These are phyloP conservation scores for Pleurozium schreberi DNA, from an alignment of 225 moss, liverwort and hornwort species.

Conservation along the genomic window DNA sequence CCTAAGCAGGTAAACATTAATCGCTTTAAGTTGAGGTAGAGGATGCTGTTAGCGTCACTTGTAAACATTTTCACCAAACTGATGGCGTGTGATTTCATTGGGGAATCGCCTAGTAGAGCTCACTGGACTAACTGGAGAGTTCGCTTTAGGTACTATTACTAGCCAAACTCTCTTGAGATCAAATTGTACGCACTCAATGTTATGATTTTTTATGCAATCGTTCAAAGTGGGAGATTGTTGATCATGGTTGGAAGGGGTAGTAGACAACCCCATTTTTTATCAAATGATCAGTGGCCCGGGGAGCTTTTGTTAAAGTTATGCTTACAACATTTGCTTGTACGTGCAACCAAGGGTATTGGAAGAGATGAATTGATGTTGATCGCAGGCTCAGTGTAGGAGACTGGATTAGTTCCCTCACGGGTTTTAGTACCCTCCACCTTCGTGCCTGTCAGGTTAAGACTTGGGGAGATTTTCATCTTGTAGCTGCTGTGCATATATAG, in stretches of 20 bases:
- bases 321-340: neutral
- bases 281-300: neutral
- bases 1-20: constrained; percentile 64
- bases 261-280: neutral
- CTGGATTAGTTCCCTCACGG: neutral
- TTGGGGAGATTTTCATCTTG: neutral
- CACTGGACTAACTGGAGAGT: neutral
- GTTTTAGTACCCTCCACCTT: neutral
- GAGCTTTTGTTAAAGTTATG: neutral
- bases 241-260: neutral
- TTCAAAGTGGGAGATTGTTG: neutral
- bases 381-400: neutral
- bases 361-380: neutral
- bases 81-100: neutral
- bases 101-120: neutral
- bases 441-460: neutral
- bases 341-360: neutral
- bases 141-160: neutral
- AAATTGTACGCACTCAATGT: neutral
- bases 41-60: neutral
- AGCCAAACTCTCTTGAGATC: neutral
- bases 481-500: neutral
- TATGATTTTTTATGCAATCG: neutral
- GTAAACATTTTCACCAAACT: neutral
- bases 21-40: neutral